Conservation (phyloP, 441 rosid genomes). For the Rhodomyrtus psidioides region DNA sequence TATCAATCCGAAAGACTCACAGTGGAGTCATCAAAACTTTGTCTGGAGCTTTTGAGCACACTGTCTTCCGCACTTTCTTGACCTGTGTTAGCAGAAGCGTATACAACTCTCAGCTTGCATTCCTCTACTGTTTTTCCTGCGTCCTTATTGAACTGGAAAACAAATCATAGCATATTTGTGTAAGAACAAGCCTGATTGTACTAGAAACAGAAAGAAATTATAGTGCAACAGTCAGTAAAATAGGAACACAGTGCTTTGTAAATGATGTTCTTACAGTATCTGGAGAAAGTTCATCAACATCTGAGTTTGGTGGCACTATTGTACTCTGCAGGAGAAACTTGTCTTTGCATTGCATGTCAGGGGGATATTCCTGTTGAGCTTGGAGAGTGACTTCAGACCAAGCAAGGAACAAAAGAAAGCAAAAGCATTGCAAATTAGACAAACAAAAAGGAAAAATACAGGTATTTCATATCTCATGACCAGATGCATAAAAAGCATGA, state of each 20-base stretch:
- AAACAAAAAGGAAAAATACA: not conserved
- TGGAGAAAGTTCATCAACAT: conserved; percentile 81
- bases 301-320: conserved; percentile 60
- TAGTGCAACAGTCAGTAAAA: not conserved
- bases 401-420: not conserved
- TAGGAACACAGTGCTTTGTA: not conserved
- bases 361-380: conserved; percentile 77
- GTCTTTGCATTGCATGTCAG: conserved; percentile 94
- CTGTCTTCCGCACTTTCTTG: conserved; percentile 54
- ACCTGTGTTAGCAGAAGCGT: conserved; percentile 41
- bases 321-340: conserved; percentile 94
- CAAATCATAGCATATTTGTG: not conserved
- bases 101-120: conserved; percentile 82
- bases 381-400: conserved; percentile 73
- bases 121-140: conserved; percentile 67
- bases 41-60: conserved; percentile 31
- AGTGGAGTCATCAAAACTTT: conserved; percentile 43
- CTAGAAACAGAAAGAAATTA: not conserved
- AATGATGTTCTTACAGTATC: conserved; percentile 56
- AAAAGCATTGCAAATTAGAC: not conserved
- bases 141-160: conserved; percentile 37
- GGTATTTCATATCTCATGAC: not conserved
- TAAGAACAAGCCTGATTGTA: not conserved
- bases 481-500: not conserved
- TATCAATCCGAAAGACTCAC: conserved; percentile 36